Percentiles rank a stretch among this genome's conserved stretches.
Evolutionary conservation across 73 alveolate genomes (phyloP).

Genomic region (Loxodes magnus): DNA sequence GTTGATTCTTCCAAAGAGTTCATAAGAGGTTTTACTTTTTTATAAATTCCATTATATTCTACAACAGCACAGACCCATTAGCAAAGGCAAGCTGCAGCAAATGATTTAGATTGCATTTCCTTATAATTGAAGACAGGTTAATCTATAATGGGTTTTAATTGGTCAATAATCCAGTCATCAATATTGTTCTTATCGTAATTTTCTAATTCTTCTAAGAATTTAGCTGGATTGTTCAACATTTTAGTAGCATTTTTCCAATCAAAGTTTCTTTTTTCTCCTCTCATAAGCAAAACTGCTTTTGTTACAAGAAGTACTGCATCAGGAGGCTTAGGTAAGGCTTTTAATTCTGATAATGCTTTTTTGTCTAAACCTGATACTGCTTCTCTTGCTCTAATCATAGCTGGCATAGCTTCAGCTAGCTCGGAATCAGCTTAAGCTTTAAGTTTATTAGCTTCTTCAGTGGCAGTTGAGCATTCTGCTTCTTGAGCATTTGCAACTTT

Average conservation of each 20-base stretch:
- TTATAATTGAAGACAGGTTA: conserved; percentile 41
- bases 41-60: conserved; percentile 88
- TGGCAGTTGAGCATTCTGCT: conserved; percentile 74
- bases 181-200: conserved; percentile 77
- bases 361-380: conserved; percentile 90
- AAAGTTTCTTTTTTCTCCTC: conserved; percentile 76
- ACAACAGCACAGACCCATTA: conserved; percentile 87
- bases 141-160: conserved; percentile 39
- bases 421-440: conserved; percentile 75
- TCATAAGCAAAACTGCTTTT: conserved; percentile 68
- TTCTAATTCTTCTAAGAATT: conserved; percentile 76
- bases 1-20: conserved; percentile 93
- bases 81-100: conserved; percentile 80
- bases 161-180: conserved; percentile 65
- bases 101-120: conserved; percentile 51
- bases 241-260: conserved; percentile 87
- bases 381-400: conserved; percentile 85
- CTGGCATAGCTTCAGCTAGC: conserved; percentile 82
- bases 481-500: conserved; percentile 88
- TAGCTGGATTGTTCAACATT: conserved; percentile 87
- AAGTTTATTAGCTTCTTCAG: conserved; percentile 89
- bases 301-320: conserved; percentile 34
- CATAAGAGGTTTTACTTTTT: conserved; percentile 96
- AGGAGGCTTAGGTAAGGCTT: conserved; percentile 90
- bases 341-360: conserved; percentile 74